A percentile compares a stretch with the other conserved stretches of the same genome.
phyloP scores from a whole-genome alignment of 1,284 basidiomycete genomes.

The Porodaedalea pini region DNA sequence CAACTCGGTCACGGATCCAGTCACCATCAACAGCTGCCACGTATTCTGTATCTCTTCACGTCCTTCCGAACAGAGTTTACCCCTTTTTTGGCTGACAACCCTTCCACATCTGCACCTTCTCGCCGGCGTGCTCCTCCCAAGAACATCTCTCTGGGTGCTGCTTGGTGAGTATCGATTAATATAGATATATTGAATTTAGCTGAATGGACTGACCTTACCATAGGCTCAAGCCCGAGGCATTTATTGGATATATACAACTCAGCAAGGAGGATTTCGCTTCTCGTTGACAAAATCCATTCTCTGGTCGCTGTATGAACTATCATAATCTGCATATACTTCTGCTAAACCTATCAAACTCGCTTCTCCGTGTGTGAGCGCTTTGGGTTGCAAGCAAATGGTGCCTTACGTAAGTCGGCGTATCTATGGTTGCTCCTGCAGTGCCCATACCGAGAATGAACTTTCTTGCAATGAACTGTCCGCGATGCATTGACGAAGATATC shows the following conservation, averaged over 20 bases:
- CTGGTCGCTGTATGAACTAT: neutral
- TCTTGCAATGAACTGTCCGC: constrained; percentile 29
- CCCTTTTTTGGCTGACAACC: constrained; percentile 13
- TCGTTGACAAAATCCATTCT: neutral
- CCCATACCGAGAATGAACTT: constrained; percentile 36
- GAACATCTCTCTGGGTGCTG: constrained; percentile 3
- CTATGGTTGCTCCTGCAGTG: constrained; percentile 31
- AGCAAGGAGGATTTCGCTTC: constrained; percentile 15
- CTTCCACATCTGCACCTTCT: neutral
- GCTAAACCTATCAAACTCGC: neutral
- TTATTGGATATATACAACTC: constrained; percentile 18
- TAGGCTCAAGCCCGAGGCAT: constrained; percentile 14
- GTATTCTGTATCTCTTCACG: constrained; percentile 39
- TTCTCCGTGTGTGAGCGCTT: constrained; percentile 38
- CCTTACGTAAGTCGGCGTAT: constrained; percentile 42
- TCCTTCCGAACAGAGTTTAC: constrained; percentile 19
- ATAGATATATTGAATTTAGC: neutral
- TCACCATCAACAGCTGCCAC: constrained; percentile 26
- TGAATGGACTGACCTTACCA: neutral
- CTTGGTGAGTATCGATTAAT: constrained; percentile 3
- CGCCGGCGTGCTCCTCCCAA: neutral
- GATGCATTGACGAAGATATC: constrained; percentile 25
- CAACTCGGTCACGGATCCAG: neutral
- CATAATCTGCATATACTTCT: neutral
- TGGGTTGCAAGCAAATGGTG: no score